Evolutionary conservation across 306 rosid species (phyloP), one percentile per base, ranked within the genome.

Genomic region (Morella rubra): DNA sequence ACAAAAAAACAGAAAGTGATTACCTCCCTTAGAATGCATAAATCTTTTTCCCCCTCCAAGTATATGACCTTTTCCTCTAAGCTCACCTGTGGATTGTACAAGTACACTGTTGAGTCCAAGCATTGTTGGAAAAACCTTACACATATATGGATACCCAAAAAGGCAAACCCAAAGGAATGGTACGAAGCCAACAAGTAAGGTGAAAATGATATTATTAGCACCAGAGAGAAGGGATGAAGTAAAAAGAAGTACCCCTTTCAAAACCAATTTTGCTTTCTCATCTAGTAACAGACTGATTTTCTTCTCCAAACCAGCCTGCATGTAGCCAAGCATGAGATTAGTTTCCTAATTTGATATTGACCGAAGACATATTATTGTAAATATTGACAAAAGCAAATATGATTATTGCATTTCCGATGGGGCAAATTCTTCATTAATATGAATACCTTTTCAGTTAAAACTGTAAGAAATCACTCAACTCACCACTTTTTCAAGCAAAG

Each of bases 401-500:
- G 9, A 75, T 49, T 24, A 60, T 8, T 0, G 24, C 32, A 66
- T 14, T 14, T 4, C 61, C 24, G 55, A 12, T 2, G 44, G 73
- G 59, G 69, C 4, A 42, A 27, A 50, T 44, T 45, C 22, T 4
- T 45, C 44, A 32, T 15, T 24, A 15, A 19, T 22, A 64, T 27
- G 40, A 15, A 44, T 42, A 64, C 42, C 37, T 11, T 7, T 42
- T 74, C 19, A 41, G 13, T 44, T 40, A 76, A 7, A 37, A 46
- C 56, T 45, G 15, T 54, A 66, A 16, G 41, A 13, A 37, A 81
- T 67, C 18, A 22, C 44, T 24, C 69, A 65, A 45, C 27, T 47
- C 77, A 83, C 97, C 96, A 88, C 89, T 77, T 83, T 87, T 61
- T 72, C 81, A 83, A 89, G 78, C 75, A 87, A 85, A 37, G 89